A percentile compares a stretch with the other conserved stretches of the same genome.
Evolutionary conservation across 495 filamentous ascomycete genomes (phyloP).

Genomic region (Aeminium ludgeri): DNA sequence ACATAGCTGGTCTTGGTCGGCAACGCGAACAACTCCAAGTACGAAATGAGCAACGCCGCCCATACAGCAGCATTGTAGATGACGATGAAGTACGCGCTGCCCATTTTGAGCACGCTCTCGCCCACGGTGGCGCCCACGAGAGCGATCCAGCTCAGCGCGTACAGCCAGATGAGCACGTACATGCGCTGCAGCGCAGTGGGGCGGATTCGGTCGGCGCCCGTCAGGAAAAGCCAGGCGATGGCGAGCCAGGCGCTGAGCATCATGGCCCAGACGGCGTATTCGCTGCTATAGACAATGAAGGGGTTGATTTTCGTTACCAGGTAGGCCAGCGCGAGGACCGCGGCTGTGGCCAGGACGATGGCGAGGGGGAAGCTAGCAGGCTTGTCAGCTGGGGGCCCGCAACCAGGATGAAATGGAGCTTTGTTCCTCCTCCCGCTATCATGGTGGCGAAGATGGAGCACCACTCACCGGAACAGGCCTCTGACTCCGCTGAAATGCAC

Average conservation of each 20-base stretch:
- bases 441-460: too few relatives aligned
- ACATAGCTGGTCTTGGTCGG: constrained; percentile 49
- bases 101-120: constrained; percentile 53
- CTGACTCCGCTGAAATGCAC: constrained; percentile 55
- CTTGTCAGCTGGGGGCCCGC: too few relatives aligned
- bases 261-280: constrained; percentile 62
- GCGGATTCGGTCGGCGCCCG: constrained; percentile 63
- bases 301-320: constrained; percentile 72
- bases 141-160: constrained; percentile 50
- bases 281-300: constrained; percentile 68
- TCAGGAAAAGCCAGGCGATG: constrained; percentile 67
- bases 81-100: constrained; percentile 65
- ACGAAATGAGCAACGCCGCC: constrained; percentile 33
- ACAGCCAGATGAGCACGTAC: constrained; percentile 74
- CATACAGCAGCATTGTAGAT: constrained; percentile 64
- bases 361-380: constrained; percentile 72
- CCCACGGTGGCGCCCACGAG: constrained; percentile 58
- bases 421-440: too few relatives aligned
- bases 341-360: constrained; percentile 47
- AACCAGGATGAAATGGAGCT: too few relatives aligned
- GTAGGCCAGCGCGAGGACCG: constrained; percentile 56
- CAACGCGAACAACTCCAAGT: constrained; percentile 63
- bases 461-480: constrained; percentile 71
- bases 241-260: constrained; percentile 68
- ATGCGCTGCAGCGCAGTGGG: constrained; percentile 72